Base-by-base conservation (phyloP, 2,329 filamentous ascomycete genomes). In the Neonectria sp. region DNA sequence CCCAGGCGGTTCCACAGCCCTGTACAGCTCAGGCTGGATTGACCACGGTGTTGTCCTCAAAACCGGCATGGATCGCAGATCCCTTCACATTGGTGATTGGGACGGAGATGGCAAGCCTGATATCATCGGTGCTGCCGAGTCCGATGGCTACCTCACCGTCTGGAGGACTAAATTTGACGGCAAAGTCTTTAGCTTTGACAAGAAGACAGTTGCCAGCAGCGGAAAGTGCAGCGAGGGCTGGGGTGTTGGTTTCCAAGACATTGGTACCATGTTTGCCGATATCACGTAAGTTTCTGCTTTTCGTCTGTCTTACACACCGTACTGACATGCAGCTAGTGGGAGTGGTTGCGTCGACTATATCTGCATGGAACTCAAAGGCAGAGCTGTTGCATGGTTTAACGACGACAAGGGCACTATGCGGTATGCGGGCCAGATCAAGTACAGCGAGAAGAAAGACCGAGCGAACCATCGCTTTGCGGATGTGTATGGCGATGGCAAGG, bases 401-500 rank as follows among this genome's bases (percentile, higher is more conserved):
- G 37, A 40, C 37, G 3, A 17, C 37, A 15, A 40, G 15, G 37
- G 37, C 15, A 40, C 15, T 3, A 40, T 17, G 37, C 37, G 37
- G 7, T 40, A 17, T 6, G 37, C 37, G 13, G 72, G 61, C n/a
- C 77, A 79, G 71, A 68, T 80, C 25, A 51, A 51, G 48, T 27
- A 29, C 15, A 6, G 24, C 4, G 25, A 17, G 24, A 25, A n/a
- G 63, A 81, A 79, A 13, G 81, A 82, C 55, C 77, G 81, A 1
- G 79, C 80, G 13, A 80, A 82, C 63, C 58, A 81, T 12, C 75
- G 77, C 9, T 84, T 72, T 43, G 79, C 77, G 4, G 82, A 84
- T 68, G 77, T 83, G 25, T 79, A 83, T 58, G 79, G 80, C 13
- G 63, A 65, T 17, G 63, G 63, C 21, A 27, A 17, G 15, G 63